Base-by-base conservation (phyloP, 2,329 filamentous ascomycete species). In the Talaromyces rugulosus region DNA sequence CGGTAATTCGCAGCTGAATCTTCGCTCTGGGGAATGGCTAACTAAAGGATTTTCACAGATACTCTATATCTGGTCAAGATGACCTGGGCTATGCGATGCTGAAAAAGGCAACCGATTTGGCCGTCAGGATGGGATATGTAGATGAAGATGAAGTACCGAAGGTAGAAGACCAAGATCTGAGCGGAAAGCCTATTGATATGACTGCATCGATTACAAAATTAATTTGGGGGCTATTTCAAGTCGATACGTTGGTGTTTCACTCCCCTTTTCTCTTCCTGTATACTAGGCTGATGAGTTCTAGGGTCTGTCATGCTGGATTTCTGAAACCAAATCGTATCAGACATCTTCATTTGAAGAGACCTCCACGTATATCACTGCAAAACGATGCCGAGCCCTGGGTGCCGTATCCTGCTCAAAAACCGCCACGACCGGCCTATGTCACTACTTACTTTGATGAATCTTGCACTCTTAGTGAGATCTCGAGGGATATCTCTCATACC, bases 1-100 rank as follows among this genome's bases (percentile, higher is more conserved):
- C 68, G 69, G 72, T 40, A 44, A 3, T 1, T 33, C 18, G 2
- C 14, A 34, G 18, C 42, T 2, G 1, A 9, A n/a, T 23, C 40
- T 23, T 28, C 44, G 0, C 34, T 28, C 18, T 58, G 1, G 0
- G 5, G 12, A 28, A 36, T 34, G 23, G 56, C 53, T 56, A n/a
- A 30, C 57, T 16, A 56, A 56, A 8, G 42, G 16, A 4, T 14
- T 34, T 2, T 30, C 2, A 16, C n/a, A 75, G 74, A 47, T 75
- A 77, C 59, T 70, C 75, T 2, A 70, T 76, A 62, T 73, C 69
- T 18, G 71, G 73, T 0, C 65, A 75, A 30, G 71, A 77, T 30
- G 74, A 77, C 59, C 65, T 72, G 16, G 75, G 74, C 1, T 77
- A 77, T 62, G 65, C 67, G 36, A 76, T 73, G 70, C 70, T 77